Percentiles rank a stretch among this genome's conserved stretches.
phyloP scores from a whole-genome alignment of 2,329 filamentous ascomycete species.

The Phialophora verrucosa region DNA sequence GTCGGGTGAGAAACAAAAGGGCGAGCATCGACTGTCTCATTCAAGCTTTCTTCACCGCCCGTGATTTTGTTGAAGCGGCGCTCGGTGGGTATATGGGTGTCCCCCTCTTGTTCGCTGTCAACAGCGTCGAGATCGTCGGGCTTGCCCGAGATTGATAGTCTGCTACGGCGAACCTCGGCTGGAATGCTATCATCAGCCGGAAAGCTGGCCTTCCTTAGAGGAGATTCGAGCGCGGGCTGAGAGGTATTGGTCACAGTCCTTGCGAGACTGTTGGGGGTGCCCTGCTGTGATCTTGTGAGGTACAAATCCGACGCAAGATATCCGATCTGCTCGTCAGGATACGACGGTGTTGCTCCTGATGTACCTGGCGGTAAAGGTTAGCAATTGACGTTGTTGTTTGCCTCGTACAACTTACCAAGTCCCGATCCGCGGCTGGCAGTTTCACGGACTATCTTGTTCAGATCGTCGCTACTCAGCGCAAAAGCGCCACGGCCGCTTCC shows the following conservation, averaged over 20 bases:
- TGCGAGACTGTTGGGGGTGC: slow-evolving; percentile 56
- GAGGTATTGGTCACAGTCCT: slow-evolving; percentile 52
- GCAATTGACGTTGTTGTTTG: slow-evolving; percentile 7
- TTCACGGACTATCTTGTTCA: slow-evolving; percentile 86
- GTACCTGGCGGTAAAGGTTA: slow-evolving; percentile 60
- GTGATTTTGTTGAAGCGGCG: slow-evolving; percentile 44
- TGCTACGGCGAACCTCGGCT: slow-evolving; percentile 38
- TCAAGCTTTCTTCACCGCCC: slow-evolving; percentile 51
- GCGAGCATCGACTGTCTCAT: slow-evolving; percentile 57
- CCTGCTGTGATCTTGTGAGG: slow-evolving; percentile 74
- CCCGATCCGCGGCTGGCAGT: slow-evolving; percentile 61
- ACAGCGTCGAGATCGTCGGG: slow-evolving; percentile 42
- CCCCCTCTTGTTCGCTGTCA: slow-evolving; percentile 60
- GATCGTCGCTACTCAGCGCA: slow-evolving; percentile 84
- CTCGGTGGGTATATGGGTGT: slow-evolving; percentile 76
- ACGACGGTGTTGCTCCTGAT: slow-evolving; percentile 67
- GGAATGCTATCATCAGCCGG: slow-evolving; percentile 46
- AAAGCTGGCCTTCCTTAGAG: slow-evolving; percentile 58
- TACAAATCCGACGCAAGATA: slow-evolving; percentile 88
- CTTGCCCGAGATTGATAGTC: slow-evolving; percentile 33
- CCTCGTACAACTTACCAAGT: slow-evolving; percentile 53
- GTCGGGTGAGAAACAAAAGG: slow-evolving; percentile 53
- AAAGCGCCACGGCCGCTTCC: slow-evolving; percentile 71
- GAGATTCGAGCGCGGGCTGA: slow-evolving; percentile 57
- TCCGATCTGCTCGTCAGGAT: slow-evolving; percentile 88